Base-by-base conservation (phyloP, 2,329 filamentous ascomycete species). In the Daldinia sp. region DNA sequence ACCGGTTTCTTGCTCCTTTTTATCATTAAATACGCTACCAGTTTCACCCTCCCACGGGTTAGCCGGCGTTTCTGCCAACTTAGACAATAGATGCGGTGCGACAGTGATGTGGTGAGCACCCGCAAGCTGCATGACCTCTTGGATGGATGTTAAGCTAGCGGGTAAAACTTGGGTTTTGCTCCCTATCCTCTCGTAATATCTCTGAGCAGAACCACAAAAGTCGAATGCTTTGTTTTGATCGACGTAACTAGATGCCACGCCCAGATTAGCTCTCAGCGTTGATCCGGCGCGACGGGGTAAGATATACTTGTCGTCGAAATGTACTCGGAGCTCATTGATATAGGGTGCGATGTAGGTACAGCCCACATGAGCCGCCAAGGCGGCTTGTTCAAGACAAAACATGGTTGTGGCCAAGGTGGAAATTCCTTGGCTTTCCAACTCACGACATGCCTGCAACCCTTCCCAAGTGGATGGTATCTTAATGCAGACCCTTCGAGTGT, bases 291-390 rank as follows among this genome's bases (percentile, higher is more conserved):
- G 8, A 3, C n/a, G 5, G 13, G 10, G n/a, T n/a, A 39, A 41
- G 2, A 71, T 75, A 67, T 72, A 85, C 80, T 74, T 77, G 10
- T 76, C 69, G 39, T 86, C 83, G 58, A 88, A 85, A 68, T 89
- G 86, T 4, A 88, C 87, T 65, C 83, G 84, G 37, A 90, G 76
- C 66, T 89, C 86, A 70, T 90, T 89, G 27, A 90, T 84, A 64
- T 89, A 90, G 0, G 88, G 87, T 0, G 87, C 85, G 41, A 90
- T 85, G 68, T 89, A 90, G 0, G 81, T 82, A 67, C 86, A 89
- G 3, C 81, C 79, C 0, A 81, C 83, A 50, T 87, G 82, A 0
- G 80, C 83, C 0, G 87, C 87, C 1, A 88, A 76, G 1, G 79
- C 78, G 0, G 86, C 87, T 71, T 90, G 87, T 37, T 85, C 79